These are phyloP conservation scores for Dryadomyces quercus-mongolicae DNA, from an alignment of 2,329 filamentous ascomycete genomes.

Conservation along the genomic window DNA sequence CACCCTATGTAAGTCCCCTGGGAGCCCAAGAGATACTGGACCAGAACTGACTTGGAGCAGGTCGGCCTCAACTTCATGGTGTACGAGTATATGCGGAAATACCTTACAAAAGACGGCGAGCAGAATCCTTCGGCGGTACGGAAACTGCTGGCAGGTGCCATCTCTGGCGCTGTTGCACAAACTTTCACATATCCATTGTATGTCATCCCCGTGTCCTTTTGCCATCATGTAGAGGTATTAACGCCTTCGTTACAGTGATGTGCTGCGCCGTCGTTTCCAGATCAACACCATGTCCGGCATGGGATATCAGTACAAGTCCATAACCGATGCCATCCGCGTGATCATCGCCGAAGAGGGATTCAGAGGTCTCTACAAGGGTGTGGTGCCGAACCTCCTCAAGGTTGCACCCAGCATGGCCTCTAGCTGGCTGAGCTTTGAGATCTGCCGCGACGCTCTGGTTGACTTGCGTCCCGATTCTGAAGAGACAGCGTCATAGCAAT, in stretches of 20 bases:
- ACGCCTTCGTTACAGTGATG: constrained; percentile 46
- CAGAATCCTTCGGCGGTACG: constrained; percentile 66
- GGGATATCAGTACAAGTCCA: constrained; percentile 87
- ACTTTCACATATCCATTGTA: constrained; percentile 98
- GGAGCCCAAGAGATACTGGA: background rate
- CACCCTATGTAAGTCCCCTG: constrained; percentile 59
- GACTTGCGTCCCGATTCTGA: constrained; percentile 36
- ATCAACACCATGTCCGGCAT: constrained; percentile 99
- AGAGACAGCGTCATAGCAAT: constrained; percentile 9
- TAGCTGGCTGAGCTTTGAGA: constrained; percentile 94
- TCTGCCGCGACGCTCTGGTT: constrained; percentile 79
- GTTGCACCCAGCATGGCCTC: constrained; percentile 98
- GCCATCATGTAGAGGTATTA: background rate
- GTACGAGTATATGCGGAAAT: constrained; percentile 77
- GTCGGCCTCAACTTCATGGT: constrained; percentile 98
- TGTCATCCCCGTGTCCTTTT: constrained; percentile 24
- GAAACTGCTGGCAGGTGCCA: constrained; percentile 79
- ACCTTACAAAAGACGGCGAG: constrained; percentile 78
- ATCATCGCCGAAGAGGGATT: constrained; percentile 79
- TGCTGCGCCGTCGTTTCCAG: constrained; percentile 86
- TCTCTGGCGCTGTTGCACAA: constrained; percentile 93
- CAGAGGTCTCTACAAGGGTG: constrained; percentile 85
- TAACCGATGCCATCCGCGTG: constrained; percentile 68
- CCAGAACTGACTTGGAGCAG: constrained; percentile 25
- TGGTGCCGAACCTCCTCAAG: constrained; percentile 89